These are phyloP conservation scores for Tricholomella constricta DNA, from an alignment of 768 basidiomycete genomes.

Conservation along the genomic window DNA sequence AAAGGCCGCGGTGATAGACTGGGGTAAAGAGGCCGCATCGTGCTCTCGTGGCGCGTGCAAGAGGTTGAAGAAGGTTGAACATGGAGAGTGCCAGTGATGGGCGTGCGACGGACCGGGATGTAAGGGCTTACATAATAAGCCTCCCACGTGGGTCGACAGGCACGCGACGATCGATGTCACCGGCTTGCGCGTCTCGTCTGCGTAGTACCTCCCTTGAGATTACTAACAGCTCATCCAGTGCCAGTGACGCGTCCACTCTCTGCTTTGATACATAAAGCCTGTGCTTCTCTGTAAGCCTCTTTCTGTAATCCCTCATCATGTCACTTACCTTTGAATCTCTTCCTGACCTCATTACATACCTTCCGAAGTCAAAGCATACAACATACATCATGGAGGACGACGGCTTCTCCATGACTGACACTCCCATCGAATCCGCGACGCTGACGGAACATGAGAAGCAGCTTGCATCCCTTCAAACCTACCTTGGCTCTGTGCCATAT, in stretches of 20 bases:
- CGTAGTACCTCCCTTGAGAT: background rate
- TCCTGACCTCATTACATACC: conserved; percentile 1
- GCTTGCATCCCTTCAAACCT: conserved; percentile 59
- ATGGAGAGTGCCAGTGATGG: conserved; percentile 1
- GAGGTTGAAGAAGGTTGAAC: conserved; percentile 14
- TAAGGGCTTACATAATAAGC: background rate
- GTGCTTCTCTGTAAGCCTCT: conserved; percentile 10
- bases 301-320: conserved; percentile 6
- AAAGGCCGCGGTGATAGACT: conserved; percentile 6
- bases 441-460: conserved; percentile 56
- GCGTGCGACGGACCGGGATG: background rate
- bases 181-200: conserved; percentile 16
- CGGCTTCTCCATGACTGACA: conserved; percentile 46
- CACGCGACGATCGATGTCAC: conserved; percentile 1
- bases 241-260: conserved; percentile 15
- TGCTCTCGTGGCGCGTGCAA: conserved; percentile 11
- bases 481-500: conserved; percentile 72
- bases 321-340: background rate
- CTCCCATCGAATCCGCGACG: conserved; percentile 38
- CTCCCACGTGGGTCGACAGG: conserved; percentile 9
- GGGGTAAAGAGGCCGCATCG: conserved; percentile 6
- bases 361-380: background rate
- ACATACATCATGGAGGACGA: conserved; percentile 56
- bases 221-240: background rate
- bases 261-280: background rate